Base-by-base conservation (phyloP, 768 basidiomycete genomes). In the Pisolithus tinctorius region DNA sequence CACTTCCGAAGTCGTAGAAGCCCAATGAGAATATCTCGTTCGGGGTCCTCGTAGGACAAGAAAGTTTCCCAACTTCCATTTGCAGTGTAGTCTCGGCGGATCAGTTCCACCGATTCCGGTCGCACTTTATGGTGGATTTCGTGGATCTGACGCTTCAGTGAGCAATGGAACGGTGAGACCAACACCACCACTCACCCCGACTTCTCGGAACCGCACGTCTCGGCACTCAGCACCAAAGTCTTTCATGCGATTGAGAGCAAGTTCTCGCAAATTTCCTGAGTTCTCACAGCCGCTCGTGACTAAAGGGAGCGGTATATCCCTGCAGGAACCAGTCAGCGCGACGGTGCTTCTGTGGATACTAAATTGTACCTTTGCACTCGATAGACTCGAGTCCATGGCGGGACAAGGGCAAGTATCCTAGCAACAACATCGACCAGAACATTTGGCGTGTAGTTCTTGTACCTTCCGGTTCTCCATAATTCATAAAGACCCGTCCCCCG, bases 11-110 rank as follows among this genome's bases (percentile, higher is more conserved):
- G 72, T 30, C 96, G 82, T 37, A 99, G 76, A 27, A 99, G 71
- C 20, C 96, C 96, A 54, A 99, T 83, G 42, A 99, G 82, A 66
- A 99, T 98, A 62, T 99, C 96, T 49, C 82, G 83, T 69, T 93
- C 93, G 6, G 96, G 95, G 66, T 99, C 96, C 71, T 99, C 96
- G 64, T 98, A 99, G 27, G 94, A 95, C 5, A 99, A 72, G 80
- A 99, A 99, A 1, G 96, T 98, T 72, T 99, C 96, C 96, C 96
- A 99, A 43, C 96, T 94, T 6, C 94, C 95, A 63, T 98, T 99
- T 29, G 96, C 96, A 3, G 88, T 74, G 67, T 99, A 99, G 66
- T 99, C 96, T 38, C 96, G 79, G 52, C 96, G 81, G 31, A 99
- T 82, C 4, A 99, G 83, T 68, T 99, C 96, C 47, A 96, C 88